Conservation (phyloP, 306 rosid species). For the Corylus americana region DNA sequence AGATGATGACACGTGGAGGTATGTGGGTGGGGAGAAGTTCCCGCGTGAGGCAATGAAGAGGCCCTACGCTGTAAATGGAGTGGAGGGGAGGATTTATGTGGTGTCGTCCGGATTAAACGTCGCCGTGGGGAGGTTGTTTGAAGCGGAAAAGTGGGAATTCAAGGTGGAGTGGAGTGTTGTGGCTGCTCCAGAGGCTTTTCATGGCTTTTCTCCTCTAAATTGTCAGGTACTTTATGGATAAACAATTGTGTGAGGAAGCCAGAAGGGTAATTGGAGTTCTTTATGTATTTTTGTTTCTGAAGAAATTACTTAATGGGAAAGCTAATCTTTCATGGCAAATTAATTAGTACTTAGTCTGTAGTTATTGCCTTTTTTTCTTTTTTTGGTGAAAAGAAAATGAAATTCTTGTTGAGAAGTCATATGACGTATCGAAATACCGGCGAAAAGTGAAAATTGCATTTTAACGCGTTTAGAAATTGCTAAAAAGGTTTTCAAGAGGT, state of each 20-base stretch:
- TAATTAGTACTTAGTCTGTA: too few species aligned
- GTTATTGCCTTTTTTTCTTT: too few species aligned
- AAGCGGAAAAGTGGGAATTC: slow-evolving; percentile 13
- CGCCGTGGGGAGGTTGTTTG: slow-evolving; percentile 46
- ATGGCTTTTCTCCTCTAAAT: slow-evolving; percentile 39
- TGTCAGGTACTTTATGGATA: slow-evolving; percentile 59
- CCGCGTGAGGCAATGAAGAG: slow-evolving; percentile 51
- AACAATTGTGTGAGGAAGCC: neutral
- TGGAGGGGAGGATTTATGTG: slow-evolving; percentile 54
- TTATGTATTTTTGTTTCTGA: too few species aligned
- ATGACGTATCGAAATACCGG: too few species aligned
- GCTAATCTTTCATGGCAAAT: too few species aligned
- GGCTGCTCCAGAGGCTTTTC: slow-evolving; percentile 40
- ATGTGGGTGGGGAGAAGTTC: slow-evolving; percentile 52
- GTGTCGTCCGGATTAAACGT: slow-evolving; percentile 49
- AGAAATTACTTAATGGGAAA: too few species aligned
- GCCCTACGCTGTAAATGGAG: slow-evolving; percentile 48
- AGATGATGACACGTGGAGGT: slow-evolving; percentile 51
- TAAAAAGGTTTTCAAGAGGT: too few species aligned
- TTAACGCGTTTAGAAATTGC: too few species aligned
- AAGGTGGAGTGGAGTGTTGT: slow-evolving; percentile 53
- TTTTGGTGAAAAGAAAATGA: too few species aligned
- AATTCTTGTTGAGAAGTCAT: too few species aligned
- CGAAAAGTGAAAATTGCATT: too few species aligned
- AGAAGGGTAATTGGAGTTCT: too few species aligned